A percentile compares a stretch with the other conserved stretches of the same genome.
Conservation (phyloP, 177 flowering plant species). For the Vitis hybrid region DNA sequence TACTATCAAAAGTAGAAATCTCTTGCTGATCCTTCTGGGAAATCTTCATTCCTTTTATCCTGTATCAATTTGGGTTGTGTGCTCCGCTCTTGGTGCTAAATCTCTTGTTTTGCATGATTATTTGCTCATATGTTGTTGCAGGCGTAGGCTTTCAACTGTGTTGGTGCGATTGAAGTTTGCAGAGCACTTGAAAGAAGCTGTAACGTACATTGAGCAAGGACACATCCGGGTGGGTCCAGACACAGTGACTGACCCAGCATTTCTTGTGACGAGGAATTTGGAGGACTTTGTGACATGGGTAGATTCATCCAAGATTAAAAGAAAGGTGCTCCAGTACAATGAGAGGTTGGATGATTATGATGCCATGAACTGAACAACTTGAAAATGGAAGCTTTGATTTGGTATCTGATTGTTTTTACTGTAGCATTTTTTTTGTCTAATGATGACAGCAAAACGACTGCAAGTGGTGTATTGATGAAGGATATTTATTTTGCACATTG, state of each 20-base stretch:
- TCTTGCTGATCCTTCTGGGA: neutral
- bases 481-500: too few species aligned
- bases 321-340: constrained; percentile 82
- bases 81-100: neutral
- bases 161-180: constrained; percentile 74
- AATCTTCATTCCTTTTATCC: too few species aligned
- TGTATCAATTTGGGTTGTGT: neutral
- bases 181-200: constrained; percentile 79
- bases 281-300: constrained; percentile 97
- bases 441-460: too few species aligned
- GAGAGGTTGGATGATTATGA: constrained; percentile 89
- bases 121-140: constrained; percentile 16
- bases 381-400: neutral
- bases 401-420: too few species aligned
- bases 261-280: constrained; percentile 89
- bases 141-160: constrained; percentile 77
- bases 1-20: neutral
- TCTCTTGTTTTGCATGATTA: neutral
- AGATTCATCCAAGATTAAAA: constrained; percentile 89
- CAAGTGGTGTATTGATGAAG: too few species aligned
- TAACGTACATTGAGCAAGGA: constrained; percentile 89
- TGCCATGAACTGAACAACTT: constrained; percentile 48
- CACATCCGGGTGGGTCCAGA: constrained; percentile 94
- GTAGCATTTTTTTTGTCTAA: too few species aligned
- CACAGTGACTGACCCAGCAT: constrained; percentile 90